phyloP scores from a whole-genome alignment of 2,329 filamentous ascomycete species.

The Xylogone sp. region DNA sequence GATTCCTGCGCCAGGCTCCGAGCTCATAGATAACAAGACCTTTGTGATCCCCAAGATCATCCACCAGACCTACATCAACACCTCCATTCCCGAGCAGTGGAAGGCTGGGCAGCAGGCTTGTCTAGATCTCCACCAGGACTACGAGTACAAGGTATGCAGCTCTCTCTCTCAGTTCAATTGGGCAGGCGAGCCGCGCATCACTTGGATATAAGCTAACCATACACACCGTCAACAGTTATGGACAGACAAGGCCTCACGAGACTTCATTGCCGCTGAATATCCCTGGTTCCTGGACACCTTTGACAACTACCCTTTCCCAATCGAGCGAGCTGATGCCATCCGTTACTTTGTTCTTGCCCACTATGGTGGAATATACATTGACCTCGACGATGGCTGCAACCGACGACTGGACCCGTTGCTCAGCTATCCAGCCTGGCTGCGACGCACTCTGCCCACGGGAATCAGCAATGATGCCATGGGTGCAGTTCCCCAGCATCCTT shows the following conservation, averaged over 20 bases:
- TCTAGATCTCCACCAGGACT: conserved; percentile 64
- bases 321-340: conserved; percentile 75
- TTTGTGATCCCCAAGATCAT: conserved; percentile 73
- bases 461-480: conserved; percentile 83
- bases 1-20: conserved; percentile 61
- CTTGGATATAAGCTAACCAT: no score
- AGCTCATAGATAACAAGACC: conserved; percentile 47
- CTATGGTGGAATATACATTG: conserved; percentile 78
- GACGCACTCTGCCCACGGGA: conserved; percentile 69
- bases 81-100: conserved; percentile 64
- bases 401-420: conserved; percentile 55
- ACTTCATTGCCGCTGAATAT: conserved; percentile 71
- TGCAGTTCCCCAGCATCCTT: conserved; percentile 66
- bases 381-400: conserved; percentile 55
- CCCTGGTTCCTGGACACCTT: conserved; percentile 76
- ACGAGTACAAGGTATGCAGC: conserved; percentile 62
- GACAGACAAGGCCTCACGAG: conserved; percentile 66
- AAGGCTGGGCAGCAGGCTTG: conserved; percentile 63
- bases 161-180: background rate
- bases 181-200: no score
- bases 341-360: conserved; percentile 75
- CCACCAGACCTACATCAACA: conserved; percentile 72
- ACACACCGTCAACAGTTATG: conserved; percentile 52
- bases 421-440: conserved; percentile 65
- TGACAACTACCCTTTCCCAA: conserved; percentile 68